Evolutionary conservation across 1,284 basidiomycete species (phyloP).

Genomic region (Rhodotorula sp.): DNA sequence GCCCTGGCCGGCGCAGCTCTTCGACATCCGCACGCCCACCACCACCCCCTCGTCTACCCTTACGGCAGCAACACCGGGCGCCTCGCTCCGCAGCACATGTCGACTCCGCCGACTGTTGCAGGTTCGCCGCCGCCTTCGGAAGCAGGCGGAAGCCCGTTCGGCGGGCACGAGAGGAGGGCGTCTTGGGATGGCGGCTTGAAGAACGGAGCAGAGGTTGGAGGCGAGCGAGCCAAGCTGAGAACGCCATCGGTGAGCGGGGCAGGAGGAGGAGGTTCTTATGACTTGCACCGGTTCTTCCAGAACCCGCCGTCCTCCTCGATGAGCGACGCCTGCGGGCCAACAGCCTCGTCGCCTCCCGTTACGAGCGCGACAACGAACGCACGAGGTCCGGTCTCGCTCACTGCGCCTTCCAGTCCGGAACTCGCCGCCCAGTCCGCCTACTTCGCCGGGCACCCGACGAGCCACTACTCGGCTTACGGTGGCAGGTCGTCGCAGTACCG

Average conservation of each 20-base stretch:
- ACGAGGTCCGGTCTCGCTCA: slow-evolving; percentile 20
- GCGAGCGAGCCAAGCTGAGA: background rate
- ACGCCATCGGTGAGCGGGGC: background rate
- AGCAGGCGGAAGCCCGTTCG: background rate
- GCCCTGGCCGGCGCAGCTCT: no score
- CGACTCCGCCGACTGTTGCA: background rate
- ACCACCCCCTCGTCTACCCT: no score
- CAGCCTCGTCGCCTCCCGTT: background rate
- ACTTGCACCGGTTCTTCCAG: slow-evolving; percentile 42
- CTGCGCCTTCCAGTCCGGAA: slow-evolving; percentile 37
- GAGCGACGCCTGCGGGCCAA: slow-evolving; percentile 19
- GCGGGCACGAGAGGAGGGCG: background rate
- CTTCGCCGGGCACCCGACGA: slow-evolving; percentile 14
- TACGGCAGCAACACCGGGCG: background rate
- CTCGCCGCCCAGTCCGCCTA: slow-evolving; percentile 25
- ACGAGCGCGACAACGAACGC: background rate
- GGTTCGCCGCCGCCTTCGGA: background rate
- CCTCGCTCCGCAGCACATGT: background rate
- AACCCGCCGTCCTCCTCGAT: slow-evolving; percentile 25
- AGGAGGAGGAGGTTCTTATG: slow-evolving; percentile 13
- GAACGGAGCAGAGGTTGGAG: background rate
- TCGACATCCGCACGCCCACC: no score
- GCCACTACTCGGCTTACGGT: background rate
- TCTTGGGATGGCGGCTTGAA: background rate
- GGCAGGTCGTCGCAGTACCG: slow-evolving; percentile 19